These are phyloP conservation scores for Mucor piriformis DNA, from an alignment of 371 early-diverging fungal genomes.

Conservation along the genomic window DNA sequence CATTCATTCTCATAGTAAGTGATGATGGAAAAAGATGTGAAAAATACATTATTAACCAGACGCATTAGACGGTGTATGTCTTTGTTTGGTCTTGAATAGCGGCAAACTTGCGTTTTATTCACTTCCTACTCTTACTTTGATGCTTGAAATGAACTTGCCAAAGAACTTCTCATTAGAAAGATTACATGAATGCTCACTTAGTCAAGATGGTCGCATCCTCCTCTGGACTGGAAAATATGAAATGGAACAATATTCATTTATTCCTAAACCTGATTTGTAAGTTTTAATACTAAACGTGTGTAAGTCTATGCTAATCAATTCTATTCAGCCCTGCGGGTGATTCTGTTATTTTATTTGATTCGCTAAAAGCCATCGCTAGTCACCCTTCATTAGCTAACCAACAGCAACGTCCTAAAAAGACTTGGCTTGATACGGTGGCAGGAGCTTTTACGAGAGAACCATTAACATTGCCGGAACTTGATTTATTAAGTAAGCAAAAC, in stretches of 20 bases:
- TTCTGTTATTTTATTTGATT: constrained; percentile 47
- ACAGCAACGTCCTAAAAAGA: constrained; percentile 33
- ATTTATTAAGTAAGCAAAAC: constrained; percentile 49
- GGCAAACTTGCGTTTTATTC: constrained; percentile 33
- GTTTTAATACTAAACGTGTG: constrained; percentile 21
- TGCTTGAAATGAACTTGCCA: constrained; percentile 20
- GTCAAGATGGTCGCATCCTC: constrained; percentile 53
- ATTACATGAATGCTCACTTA: constrained; percentile 35
- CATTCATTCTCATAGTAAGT: constrained; percentile 26
- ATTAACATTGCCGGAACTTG: constrained; percentile 48
- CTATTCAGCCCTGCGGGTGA: constrained; percentile 28
- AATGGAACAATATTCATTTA: constrained; percentile 41
- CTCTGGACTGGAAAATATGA: constrained; percentile 52
- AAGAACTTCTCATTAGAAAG: constrained; percentile 5
- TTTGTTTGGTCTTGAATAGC: constrained; percentile 26
- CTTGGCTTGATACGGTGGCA: constrained; percentile 54
- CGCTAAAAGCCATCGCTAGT: constrained; percentile 38
- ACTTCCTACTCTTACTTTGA: constrained; percentile 30
- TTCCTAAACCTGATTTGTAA: constrained; percentile 39
- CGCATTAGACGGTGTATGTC: constrained; percentile 23
- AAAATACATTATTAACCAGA: no score
- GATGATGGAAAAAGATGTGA: background rate
- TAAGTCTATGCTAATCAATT: no score
- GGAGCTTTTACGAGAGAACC: constrained; percentile 48
- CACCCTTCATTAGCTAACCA: constrained; percentile 36